Conservation (phyloP, 2,329 filamentous ascomycete species). For the Colletotrichum truncatum region DNA sequence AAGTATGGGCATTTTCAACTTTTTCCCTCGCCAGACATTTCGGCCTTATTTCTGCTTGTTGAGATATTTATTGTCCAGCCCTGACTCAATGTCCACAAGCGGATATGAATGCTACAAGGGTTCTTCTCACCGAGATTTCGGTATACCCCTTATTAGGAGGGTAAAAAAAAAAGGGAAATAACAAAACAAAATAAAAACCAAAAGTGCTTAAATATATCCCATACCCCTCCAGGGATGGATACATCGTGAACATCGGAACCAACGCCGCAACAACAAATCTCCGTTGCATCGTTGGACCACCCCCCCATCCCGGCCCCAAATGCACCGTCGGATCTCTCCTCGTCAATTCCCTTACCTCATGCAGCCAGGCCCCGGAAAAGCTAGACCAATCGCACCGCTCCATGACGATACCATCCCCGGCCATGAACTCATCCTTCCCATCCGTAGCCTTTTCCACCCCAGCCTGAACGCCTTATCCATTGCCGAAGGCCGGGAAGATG, state of each 20-base stretch:
- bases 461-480: slow-evolving; percentile 12
- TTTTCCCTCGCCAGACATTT: slow-evolving; percentile 24
- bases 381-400: slow-evolving; percentile 22
- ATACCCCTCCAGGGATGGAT: background rate
- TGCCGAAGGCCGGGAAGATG: slow-evolving; percentile 30
- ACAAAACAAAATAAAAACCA: background rate
- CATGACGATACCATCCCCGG: slow-evolving; percentile 18
- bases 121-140: slow-evolving; percentile 4
- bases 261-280: slow-evolving; percentile 22
- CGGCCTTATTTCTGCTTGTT: slow-evolving; percentile 24
- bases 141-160: background rate
- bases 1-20: slow-evolving; percentile 27
- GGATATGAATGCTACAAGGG: slow-evolving; percentile 5
- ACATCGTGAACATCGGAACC: slow-evolving; percentile 11
- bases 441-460: background rate
- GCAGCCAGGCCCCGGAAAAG: slow-evolving; percentile 21
- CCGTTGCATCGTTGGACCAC: background rate
- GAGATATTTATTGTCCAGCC: slow-evolving; percentile 20
- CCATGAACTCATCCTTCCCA: slow-evolving; percentile 18
- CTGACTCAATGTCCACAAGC: no score
- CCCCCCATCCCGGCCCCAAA: background rate
- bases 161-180: no score
- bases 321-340: slow-evolving; percentile 1
- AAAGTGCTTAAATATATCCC: no score
- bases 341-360: slow-evolving; percentile 19